phyloP scores from a whole-genome alignment of 306 rosid species.

The Pueraria montana region DNA sequence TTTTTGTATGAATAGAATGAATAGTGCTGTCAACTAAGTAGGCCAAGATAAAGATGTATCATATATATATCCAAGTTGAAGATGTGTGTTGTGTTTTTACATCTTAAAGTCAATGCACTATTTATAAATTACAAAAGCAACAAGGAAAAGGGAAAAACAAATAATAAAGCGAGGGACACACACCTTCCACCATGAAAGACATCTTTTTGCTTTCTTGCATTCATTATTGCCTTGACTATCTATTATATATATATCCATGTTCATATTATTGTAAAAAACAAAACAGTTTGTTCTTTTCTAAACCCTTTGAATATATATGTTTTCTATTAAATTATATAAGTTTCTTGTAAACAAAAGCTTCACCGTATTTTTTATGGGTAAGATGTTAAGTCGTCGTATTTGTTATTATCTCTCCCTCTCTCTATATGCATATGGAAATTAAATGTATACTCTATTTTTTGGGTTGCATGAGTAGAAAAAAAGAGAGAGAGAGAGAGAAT shows the following conservation, averaged over 20 bases:
- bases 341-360: not conserved
- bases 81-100: constrained; percentile 53
- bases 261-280: constrained; percentile 41
- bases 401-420: not conserved
- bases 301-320: constrained; percentile 1
- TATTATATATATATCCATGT: constrained; percentile 36
- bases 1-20: constrained; percentile 60
- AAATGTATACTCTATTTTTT: too few species aligned
- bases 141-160: constrained; percentile 42
- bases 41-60: constrained; percentile 58
- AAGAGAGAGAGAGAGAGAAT: not conserved
- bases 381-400: not conserved
- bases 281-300: not conserved
- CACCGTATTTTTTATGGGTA: not conserved
- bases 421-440: too few species aligned
- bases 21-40: constrained; percentile 67
- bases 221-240: constrained; percentile 54
- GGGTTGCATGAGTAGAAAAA: not conserved
- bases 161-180: constrained; percentile 15
- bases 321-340: not conserved
- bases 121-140: constrained; percentile 55
- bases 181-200: constrained; percentile 55
- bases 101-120: constrained; percentile 74
- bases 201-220: constrained; percentile 50
- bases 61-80: constrained; percentile 47